Conservation (phyloP, 768 basidiomycete species). For the Gelatoporia subvermispora region DNA sequence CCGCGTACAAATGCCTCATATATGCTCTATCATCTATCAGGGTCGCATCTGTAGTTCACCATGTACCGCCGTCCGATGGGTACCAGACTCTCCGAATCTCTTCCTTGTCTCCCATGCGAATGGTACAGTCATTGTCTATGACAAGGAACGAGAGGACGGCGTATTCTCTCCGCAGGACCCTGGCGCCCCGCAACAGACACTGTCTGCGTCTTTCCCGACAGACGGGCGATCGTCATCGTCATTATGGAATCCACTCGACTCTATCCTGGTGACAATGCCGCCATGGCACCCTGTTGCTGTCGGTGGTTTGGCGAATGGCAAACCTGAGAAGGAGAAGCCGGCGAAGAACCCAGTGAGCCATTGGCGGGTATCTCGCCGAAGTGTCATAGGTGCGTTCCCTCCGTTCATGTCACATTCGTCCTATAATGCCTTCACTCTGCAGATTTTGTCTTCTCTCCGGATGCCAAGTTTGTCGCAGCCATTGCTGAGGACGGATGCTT, state of each 20-base stretch:
- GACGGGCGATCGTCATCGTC: slow-evolving; percentile 5
- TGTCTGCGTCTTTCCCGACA: slow-evolving; percentile 19
- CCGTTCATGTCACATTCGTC: neutral
- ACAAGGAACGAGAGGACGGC: slow-evolving; percentile 88
- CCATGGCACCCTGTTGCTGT: slow-evolving; percentile 77
- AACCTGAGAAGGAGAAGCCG: slow-evolving; percentile 56
- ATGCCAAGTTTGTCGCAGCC: slow-evolving; percentile 84
- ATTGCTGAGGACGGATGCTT: slow-evolving; percentile 92
- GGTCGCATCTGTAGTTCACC: slow-evolving; percentile 77
- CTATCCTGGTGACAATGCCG: slow-evolving; percentile 75
- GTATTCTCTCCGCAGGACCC: slow-evolving; percentile 63
- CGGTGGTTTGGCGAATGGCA: slow-evolving; percentile 26
- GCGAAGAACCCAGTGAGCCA: slow-evolving; percentile 88
- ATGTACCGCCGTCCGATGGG: slow-evolving; percentile 90
- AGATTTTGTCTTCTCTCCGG: slow-evolving; percentile 94
- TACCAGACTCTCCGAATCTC: slow-evolving; percentile 71
- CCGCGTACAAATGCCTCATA: neutral
- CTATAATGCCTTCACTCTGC: neutral
- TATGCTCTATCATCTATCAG: slow-evolving; percentile 28
- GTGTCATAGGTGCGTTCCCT: slow-evolving; percentile 60
- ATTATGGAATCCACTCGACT: slow-evolving; percentile 70
- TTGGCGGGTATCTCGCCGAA: slow-evolving; percentile 72
- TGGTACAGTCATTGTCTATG: slow-evolving; percentile 84
- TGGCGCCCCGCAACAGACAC: slow-evolving; percentile 21
- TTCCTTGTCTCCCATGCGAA: slow-evolving; percentile 88